Percentiles rank a stretch among this genome's conserved stretches.
Conservation (phyloP, 805 yeast species). For the Tetrapisispora namnaoensis region DNA sequence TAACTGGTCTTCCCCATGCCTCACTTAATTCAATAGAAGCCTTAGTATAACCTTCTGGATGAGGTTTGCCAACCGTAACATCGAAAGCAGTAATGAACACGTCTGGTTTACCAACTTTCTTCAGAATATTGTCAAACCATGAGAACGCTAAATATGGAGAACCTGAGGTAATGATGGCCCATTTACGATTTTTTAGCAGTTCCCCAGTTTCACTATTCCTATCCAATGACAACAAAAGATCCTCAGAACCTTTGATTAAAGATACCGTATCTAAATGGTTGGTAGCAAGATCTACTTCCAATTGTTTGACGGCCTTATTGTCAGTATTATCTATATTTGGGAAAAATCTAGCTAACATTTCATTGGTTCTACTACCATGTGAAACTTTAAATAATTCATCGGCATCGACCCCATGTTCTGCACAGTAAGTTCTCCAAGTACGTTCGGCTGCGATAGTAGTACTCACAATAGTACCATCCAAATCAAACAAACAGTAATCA, state of each 20-base stretch:
- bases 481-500: slow-evolving; percentile 45
- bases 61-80: slow-evolving; percentile 64
- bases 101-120: slow-evolving; percentile 49
- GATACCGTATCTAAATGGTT: slow-evolving; percentile 54
- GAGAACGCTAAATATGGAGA: slow-evolving; percentile 57
- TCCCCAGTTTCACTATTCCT: slow-evolving; percentile 13
- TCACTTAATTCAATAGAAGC: slow-evolving; percentile 47
- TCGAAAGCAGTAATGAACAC: slow-evolving; percentile 67
- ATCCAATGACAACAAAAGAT: slow-evolving; percentile 42
- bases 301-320: slow-evolving; percentile 38
- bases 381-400: slow-evolving; percentile 52
- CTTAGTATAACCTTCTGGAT: slow-evolving; percentile 62
- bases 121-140: slow-evolving; percentile 49
- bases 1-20: slow-evolving; percentile 15
- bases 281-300: slow-evolving; percentile 54
- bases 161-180: slow-evolving; percentile 79
- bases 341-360: slow-evolving; percentile 52
- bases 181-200: slow-evolving; percentile 34
- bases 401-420: slow-evolving; percentile 49
- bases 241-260: slow-evolving; percentile 60
- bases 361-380: slow-evolving; percentile 69
- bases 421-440: slow-evolving; percentile 54
- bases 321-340: slow-evolving; percentile 54
- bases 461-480: slow-evolving; percentile 72
- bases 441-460: slow-evolving; percentile 66